phyloP scores from a whole-genome alignment of 2,329 filamentous ascomycete genomes.

The Didymella lethalis region DNA sequence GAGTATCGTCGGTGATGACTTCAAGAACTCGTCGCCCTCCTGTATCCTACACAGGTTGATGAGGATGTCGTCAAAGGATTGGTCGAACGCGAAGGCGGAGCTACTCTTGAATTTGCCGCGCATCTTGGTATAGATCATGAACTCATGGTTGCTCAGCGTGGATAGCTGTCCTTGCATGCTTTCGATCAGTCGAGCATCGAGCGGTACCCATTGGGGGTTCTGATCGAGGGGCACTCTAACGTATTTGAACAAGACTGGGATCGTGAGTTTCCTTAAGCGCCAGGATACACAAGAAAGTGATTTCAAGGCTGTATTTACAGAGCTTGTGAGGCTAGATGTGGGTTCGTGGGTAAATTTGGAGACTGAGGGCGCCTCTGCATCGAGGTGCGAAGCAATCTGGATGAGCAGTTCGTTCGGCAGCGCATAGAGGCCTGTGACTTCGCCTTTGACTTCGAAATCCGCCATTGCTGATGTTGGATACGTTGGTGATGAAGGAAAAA shows the following conservation, averaged over 20 bases:
- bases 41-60: conserved; percentile 45
- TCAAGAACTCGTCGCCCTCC: conserved; percentile 42
- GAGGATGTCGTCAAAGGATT: conserved; percentile 43
- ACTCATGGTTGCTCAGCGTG: conserved; percentile 44
- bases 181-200: conserved; percentile 45
- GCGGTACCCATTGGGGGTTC: conserved; percentile 45
- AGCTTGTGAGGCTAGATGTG: conserved; percentile 34
- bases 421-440: conserved; percentile 28
- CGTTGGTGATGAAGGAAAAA: no score
- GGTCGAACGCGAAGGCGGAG: conserved; percentile 37
- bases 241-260: conserved; percentile 46
- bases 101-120: conserved; percentile 47
- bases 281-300: conserved; percentile 43
- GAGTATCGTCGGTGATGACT: conserved; percentile 31
- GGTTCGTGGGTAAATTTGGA: conserved; percentile 46
- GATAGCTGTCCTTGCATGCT: conserved; percentile 45
- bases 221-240: conserved; percentile 37
- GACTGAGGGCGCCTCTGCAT: conserved; percentile 43
- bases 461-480: not conserved
- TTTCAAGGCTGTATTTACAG: conserved; percentile 38
- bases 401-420: conserved; percentile 49
- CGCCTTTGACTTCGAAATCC: not conserved
- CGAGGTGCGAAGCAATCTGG: conserved; percentile 45
- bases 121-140: conserved; percentile 44
- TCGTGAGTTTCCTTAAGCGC: conserved; percentile 42